Evolutionary conservation across 257 asterid genomes (phyloP).

Genomic region (Solanum microdontum): DNA sequence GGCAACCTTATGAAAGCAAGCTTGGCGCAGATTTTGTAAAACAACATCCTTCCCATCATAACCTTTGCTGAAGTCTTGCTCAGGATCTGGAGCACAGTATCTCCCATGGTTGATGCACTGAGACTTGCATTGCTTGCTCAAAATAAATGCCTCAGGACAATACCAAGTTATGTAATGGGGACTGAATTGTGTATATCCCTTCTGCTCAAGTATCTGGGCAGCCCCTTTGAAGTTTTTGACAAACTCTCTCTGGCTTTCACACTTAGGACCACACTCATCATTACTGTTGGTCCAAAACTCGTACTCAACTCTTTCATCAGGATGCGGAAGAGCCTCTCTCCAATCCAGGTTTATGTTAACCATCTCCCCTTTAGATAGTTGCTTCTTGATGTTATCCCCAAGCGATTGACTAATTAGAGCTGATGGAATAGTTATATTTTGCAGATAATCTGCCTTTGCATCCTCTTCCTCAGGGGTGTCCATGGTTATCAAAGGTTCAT

Average conservation of each 20-base stretch:
- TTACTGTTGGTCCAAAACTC: constrained; percentile 95
- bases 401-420: constrained; percentile 75
- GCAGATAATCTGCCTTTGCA: constrained; percentile 51
- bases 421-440: constrained; percentile 73
- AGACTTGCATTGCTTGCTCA: constrained; percentile 34
- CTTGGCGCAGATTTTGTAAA: constrained; percentile 28
- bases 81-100: constrained; percentile 41
- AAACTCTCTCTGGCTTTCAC: constrained; percentile 74
- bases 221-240: constrained; percentile 75
- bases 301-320: constrained; percentile 88
- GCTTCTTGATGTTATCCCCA: constrained; percentile 68
- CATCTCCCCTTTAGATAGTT: constrained; percentile 55
- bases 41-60: constrained; percentile 49
- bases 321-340: constrained; percentile 96
- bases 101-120: constrained; percentile 40
- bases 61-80: constrained; percentile 31
- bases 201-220: constrained; percentile 89
- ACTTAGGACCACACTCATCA: constrained; percentile 86
- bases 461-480: constrained; percentile 79
- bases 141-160: constrained; percentile 25
- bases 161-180: constrained; percentile 40
- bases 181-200: constrained; percentile 73
- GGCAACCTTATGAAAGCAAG: constrained; percentile 28
- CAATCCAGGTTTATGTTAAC: constrained; percentile 79
- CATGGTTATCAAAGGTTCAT: constrained; percentile 81